A percentile compares a stretch with the other conserved stretches of the same genome.
These are phyloP conservation scores for Stachybotrys elegans DNA, from an alignment of 2,329 filamentous ascomycete species.

Conservation along the genomic window DNA sequence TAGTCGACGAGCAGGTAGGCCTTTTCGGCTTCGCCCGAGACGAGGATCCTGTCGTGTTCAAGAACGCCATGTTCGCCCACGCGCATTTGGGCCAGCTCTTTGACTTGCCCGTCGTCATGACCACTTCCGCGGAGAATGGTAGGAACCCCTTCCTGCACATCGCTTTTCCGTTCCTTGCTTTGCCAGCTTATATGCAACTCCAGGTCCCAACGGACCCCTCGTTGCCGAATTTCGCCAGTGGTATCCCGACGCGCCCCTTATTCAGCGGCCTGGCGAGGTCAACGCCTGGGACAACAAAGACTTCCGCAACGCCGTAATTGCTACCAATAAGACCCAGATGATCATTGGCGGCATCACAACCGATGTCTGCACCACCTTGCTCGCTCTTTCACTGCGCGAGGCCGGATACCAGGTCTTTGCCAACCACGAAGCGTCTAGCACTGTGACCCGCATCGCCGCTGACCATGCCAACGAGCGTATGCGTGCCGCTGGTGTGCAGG, in stretches of 20 bases:
- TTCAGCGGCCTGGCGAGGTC: background rate
- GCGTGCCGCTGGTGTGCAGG: background rate
- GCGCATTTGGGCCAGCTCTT: background rate
- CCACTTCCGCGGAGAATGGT: background rate
- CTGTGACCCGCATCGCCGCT: background rate
- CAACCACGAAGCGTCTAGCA: background rate
- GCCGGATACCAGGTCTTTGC: background rate
- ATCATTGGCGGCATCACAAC: background rate
- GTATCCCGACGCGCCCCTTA: background rate
- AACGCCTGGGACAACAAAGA: background rate
- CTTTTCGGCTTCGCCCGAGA: background rate
- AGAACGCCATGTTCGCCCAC: background rate
- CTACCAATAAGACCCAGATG: background rate
- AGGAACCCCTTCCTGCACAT: too few species aligned
- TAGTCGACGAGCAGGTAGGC: background rate
- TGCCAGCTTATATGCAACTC: too few species aligned
- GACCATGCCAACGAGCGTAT: background rate
- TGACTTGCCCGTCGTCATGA: background rate
- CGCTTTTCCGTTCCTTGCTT: too few species aligned
- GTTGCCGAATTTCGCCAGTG: background rate
- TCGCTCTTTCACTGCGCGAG: background rate
- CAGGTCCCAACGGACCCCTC: background rate
- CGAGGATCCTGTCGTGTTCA: background rate
- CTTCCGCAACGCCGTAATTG: background rate
- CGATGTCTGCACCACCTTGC: background rate